Conservation (phyloP, 2,329 filamentous ascomycete species). For the Ceratocystis variospora region DNA sequence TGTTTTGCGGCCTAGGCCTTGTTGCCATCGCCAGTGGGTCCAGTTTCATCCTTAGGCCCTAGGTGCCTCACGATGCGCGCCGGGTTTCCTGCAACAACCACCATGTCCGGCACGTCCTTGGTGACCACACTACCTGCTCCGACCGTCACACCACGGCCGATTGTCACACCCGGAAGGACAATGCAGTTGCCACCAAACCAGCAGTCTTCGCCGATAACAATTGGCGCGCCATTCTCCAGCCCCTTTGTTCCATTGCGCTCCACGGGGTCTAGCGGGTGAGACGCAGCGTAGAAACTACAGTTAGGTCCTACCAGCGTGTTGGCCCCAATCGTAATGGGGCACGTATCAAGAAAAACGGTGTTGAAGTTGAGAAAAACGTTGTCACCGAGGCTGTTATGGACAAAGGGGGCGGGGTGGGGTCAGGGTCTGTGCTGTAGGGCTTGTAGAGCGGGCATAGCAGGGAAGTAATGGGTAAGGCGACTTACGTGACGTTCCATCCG, state of each 20-base stretch:
- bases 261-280: constrained; percentile 62
- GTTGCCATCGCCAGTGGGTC: constrained; percentile 6
- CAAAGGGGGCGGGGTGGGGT: too few relatives aligned
- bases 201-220: constrained; percentile 66
- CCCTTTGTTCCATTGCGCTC: constrained; percentile 61
- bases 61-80: constrained; percentile 37
- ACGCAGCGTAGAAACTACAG: constrained; percentile 59
- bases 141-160: constrained; percentile 59
- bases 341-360: constrained; percentile 64
- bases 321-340: constrained; percentile 57
- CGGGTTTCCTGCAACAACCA: constrained; percentile 53
- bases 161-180: constrained; percentile 62
- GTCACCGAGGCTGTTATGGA: constrained; percentile 39
- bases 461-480: not conserved
- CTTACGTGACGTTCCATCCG: constrained; percentile 54
- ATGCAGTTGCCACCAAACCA: constrained; percentile 62
- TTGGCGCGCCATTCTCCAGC: constrained; percentile 59
- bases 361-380: constrained; percentile 65
- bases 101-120: constrained; percentile 53
- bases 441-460: too few relatives aligned
- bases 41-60: constrained; percentile 5
- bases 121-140: constrained; percentile 77
- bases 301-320: constrained; percentile 69
- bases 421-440: not conserved
- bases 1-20: not conserved